Evolutionary conservation across 1,139 yeast genomes (phyloP), one percentile per base, ranked within the genome.

Genomic region (Debaryomyces fabryi): DNA sequence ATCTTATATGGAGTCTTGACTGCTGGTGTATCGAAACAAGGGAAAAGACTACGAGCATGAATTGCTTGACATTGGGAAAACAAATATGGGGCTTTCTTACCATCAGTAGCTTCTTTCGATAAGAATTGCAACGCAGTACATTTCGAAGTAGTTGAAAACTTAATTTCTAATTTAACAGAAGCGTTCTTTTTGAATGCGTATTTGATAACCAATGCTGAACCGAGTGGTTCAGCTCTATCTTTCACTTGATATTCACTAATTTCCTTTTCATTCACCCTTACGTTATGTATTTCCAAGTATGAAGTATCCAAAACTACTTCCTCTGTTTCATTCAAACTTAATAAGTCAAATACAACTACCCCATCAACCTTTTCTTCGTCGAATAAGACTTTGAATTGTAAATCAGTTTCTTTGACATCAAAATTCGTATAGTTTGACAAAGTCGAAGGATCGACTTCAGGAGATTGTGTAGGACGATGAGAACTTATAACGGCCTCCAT

Each of bases 61-160:
- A 88, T 89, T 32, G 97, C 90, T 70, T 91, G 96, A 63, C 96
- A 83, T 68, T 91, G 97, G 25, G 96, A 88, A 65, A 90, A 91
- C 57, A 91, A 77, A 65, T 89, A 88, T 3, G 96, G 95, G 18
- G 78, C 76, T 36, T 69, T 72, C 55, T 82, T 79, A 27, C 93
- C 96, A 46, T 85, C 86, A n/a, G 96, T 88, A 58, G 86, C 89
- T 47, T 81, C 84, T 37, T 87, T 85, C 42, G 80, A 83, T 52
- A 91, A 72, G 83, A 95, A 91, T 67, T 91, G 97, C 54, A 90
- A 71, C 1, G 96, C 97, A 2, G 96, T 88, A 62, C 96, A 87
- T 25, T 81, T 65, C 3, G 73, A 72, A 2, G 96, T 90, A 42
- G 97, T 90, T 50, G 77, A 71, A 58, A 83, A 91, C 15, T 63